Percentiles rank a stretch among this genome's conserved stretches.
Evolutionary conservation across 169 alveolate species (phyloP).

Genomic region (Theileria equi): DNA sequence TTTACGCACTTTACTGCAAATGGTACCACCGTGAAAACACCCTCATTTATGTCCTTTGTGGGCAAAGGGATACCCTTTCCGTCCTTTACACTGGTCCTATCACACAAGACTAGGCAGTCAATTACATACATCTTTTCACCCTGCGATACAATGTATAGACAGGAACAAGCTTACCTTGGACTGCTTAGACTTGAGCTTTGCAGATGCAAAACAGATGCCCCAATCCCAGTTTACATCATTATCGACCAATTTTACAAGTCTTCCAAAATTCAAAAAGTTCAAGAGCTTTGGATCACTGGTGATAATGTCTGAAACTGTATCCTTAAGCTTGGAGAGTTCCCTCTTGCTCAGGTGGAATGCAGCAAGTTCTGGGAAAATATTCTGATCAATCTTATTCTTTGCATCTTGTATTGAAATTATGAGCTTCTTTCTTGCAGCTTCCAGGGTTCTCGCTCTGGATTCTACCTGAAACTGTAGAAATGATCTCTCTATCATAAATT

Average conservation of each 20-base stretch:
- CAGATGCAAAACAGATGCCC: conserved; percentile 57
- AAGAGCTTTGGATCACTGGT: conserved; percentile 41
- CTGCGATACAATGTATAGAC: background rate
- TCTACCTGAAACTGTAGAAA: conserved; percentile 94
- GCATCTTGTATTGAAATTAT: conserved; percentile 45
- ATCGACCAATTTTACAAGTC: conserved; percentile 37
- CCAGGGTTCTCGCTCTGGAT: conserved; percentile 59
- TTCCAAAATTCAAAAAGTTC: conserved; percentile 41
- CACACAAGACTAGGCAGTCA: conserved; percentile 55
- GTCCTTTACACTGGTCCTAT: conserved; percentile 3
- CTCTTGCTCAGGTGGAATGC: background rate
- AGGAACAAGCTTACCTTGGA: conserved; percentile 13
- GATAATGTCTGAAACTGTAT: conserved; percentile 65
- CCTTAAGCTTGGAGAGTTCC: conserved; percentile 59
- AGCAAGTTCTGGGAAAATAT: conserved; percentile 10
- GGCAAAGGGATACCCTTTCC: conserved; percentile 21
- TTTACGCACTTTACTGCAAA: conserved; percentile 47
- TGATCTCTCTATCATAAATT: conserved; percentile 91
- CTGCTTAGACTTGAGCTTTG: conserved; percentile 25
- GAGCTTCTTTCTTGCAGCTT: background rate
- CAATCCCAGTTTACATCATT: conserved; percentile 58
- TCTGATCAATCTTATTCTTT: conserved; percentile 61
- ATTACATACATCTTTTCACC: conserved; percentile 25
- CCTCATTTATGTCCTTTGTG: conserved; percentile 13
- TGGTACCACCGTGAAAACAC: conserved; percentile 32